Evolutionary conservation across 2,329 filamentous ascomycete species (phyloP).

Genomic region (Cytospora schulzeri): DNA sequence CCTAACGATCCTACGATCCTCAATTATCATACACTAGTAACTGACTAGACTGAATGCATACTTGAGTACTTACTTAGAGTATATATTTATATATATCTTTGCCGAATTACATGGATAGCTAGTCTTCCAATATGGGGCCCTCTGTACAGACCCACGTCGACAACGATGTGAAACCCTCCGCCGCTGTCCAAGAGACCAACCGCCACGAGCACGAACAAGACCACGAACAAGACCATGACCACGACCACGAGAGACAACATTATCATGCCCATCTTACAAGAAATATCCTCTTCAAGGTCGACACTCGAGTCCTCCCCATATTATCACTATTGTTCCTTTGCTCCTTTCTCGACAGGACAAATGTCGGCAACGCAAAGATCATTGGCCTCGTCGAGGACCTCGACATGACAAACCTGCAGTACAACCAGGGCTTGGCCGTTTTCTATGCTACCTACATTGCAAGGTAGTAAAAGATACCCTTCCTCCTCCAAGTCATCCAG

Average conservation of each 20-base stretch:
- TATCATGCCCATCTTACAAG: conserved; percentile 30
- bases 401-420: conserved; percentile 61
- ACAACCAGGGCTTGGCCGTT: conserved; percentile 64
- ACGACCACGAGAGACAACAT: conserved; percentile 12
- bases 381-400: conserved; percentile 62
- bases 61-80: no score
- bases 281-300: conserved; percentile 35
- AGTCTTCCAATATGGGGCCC: conserved; percentile 5
- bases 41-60: no score
- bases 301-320: conserved; percentile 59
- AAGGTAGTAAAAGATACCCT: conserved; percentile 42
- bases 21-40: no score
- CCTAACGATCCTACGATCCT: no score
- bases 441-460: conserved; percentile 68
- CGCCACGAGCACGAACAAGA: conserved; percentile 17
- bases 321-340: conserved; percentile 67
- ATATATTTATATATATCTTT: no score
- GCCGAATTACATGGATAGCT: no score
- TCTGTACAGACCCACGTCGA: conserved; percentile 12
- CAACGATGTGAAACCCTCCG: conserved; percentile 28
- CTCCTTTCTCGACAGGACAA: conserved; percentile 69
- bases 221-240: not conserved
- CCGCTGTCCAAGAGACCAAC: conserved; percentile 29
- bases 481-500: no score
- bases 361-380: conserved; percentile 71